A percentile compares a stretch with the other conserved stretches of the same genome.
These are phyloP conservation scores for Immersiella caudata DNA, from an alignment of 495 filamentous ascomycete species.

Conservation along the genomic window DNA sequence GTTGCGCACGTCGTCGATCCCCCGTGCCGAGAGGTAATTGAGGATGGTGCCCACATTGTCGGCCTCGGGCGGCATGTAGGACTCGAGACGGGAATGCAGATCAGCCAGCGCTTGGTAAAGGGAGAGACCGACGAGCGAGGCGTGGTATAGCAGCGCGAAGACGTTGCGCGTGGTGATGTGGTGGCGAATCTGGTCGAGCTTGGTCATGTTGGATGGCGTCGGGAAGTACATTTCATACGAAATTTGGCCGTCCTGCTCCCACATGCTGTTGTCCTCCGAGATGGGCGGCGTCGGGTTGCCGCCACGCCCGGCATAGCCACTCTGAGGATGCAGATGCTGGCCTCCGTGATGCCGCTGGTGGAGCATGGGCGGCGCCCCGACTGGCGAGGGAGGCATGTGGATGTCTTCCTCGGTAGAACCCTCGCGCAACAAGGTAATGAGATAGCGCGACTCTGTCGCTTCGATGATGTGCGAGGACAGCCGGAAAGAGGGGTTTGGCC, in stretches of 20 bases:
- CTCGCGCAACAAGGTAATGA: slow-evolving; percentile 56
- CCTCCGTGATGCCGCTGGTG: slow-evolving; percentile 37
- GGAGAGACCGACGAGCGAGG: slow-evolving; percentile 61
- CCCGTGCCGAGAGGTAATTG: slow-evolving; percentile 57
- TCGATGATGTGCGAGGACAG: slow-evolving; percentile 60
- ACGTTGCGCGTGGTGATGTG: slow-evolving; percentile 66
- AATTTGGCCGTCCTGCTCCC: slow-evolving; percentile 52
- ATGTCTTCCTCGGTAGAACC: slow-evolving; percentile 52
- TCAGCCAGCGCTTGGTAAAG: slow-evolving; percentile 61
- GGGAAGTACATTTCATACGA: slow-evolving; percentile 64
- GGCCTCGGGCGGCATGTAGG: slow-evolving; percentile 53
- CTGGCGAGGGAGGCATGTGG: slow-evolving; percentile 48
- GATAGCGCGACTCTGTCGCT: slow-evolving; percentile 55
- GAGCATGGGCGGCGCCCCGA: slow-evolving; percentile 47
- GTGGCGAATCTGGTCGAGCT: slow-evolving; percentile 51
- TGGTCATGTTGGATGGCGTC: slow-evolving; percentile 48
- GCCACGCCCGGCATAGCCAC: slow-evolving; percentile 32
- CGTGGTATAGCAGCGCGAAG: slow-evolving; percentile 60
- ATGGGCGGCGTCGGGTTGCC: slow-evolving; percentile 47
- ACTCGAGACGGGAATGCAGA: slow-evolving; percentile 56
- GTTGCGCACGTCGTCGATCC: slow-evolving; percentile 69
- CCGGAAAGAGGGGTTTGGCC: slow-evolving; percentile 58
- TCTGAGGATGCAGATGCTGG: slow-evolving; percentile 31
- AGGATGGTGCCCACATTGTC: slow-evolving; percentile 56
- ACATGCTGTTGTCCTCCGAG: slow-evolving; percentile 47